Evolutionary conservation across 1,139 yeast species (phyloP).

Genomic region (Pneumocystis canis): DNA sequence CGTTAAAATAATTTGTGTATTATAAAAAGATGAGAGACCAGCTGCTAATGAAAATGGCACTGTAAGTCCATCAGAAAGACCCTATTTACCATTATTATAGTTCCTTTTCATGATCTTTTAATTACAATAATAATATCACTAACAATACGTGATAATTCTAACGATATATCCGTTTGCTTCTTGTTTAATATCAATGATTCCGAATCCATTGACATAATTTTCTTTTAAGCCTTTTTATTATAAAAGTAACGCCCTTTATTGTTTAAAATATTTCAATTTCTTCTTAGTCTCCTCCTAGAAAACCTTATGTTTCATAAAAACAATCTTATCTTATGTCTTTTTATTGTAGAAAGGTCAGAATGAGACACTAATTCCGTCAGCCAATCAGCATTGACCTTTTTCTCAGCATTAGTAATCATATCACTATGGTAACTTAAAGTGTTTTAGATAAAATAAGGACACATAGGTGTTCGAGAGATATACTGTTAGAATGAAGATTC

Average conservation of each 20-base stretch:
- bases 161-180: not conserved
- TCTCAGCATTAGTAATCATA: not conserved
- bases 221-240: not conserved
- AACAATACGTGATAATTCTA: not conserved
- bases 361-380: not conserved
- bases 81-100: constrained; percentile 66
- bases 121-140: not conserved
- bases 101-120: constrained; percentile 30
- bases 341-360: too few relatives aligned
- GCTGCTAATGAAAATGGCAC: constrained; percentile 80
- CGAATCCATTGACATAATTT: not conserved
- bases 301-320: too few relatives aligned
- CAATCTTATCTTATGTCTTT: too few relatives aligned
- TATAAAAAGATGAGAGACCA: constrained; percentile 61
- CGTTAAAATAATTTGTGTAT: constrained; percentile 58
- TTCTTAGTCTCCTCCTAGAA: too few relatives aligned
- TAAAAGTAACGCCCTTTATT: not conserved
- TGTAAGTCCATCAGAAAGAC: constrained; percentile 66
- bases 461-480: not conserved
- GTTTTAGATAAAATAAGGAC: not conserved
- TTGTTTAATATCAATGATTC: not conserved
- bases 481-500: not conserved
- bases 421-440: not conserved
- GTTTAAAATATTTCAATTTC: not conserved
- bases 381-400: not conserved